phyloP scores from a whole-genome alignment of 306 rosid species.

The Cicer pinnatifidum region DNA sequence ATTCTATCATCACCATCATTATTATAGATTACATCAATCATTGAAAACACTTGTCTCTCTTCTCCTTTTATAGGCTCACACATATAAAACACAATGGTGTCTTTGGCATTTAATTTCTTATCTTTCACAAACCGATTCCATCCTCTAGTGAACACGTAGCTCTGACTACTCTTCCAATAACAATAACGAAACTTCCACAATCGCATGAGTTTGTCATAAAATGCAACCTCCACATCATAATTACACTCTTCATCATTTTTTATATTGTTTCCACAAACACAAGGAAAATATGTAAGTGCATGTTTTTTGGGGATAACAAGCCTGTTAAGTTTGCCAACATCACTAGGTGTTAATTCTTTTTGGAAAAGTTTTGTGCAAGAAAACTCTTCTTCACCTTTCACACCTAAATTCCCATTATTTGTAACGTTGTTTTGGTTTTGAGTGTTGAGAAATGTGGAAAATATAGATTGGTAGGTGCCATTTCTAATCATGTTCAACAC shows the following conservation, averaged over 20 bases:
- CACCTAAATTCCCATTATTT: not conserved
- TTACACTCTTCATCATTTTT: not conserved
- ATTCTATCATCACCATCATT: not conserved
- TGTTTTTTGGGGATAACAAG: slow-evolving; percentile 81
- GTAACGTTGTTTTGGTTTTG: not conserved
- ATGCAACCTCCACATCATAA: slow-evolving; percentile 45
- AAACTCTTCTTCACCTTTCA: slow-evolving; percentile 43
- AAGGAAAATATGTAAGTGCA: slow-evolving; percentile 74
- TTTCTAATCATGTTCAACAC: slow-evolving; percentile 79
- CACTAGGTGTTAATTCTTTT: slow-evolving; percentile 87
- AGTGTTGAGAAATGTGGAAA: slow-evolving; percentile 46
- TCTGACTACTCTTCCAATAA: slow-evolving; percentile 80
- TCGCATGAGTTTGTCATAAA: slow-evolving; percentile 59
- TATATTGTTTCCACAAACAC: not conserved
- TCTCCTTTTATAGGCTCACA: slow-evolving; percentile 40
- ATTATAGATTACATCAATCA: slow-evolving; percentile 54
- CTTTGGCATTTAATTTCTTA: slow-evolving; percentile 55
- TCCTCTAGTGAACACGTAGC: slow-evolving; percentile 71
- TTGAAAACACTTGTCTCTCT: not conserved
- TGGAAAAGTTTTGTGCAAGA: slow-evolving; percentile 65
- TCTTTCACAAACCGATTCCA: slow-evolving; percentile 75
- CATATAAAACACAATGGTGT: slow-evolving; percentile 54
- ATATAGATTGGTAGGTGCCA: slow-evolving; percentile 69
- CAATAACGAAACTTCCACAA: slow-evolving; percentile 70
- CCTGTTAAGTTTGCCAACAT: slow-evolving; percentile 84